Percentiles rank a stretch among this genome's conserved stretches.
Conservation (phyloP, 768 basidiomycete species). For the Tulasnella sp. region DNA sequence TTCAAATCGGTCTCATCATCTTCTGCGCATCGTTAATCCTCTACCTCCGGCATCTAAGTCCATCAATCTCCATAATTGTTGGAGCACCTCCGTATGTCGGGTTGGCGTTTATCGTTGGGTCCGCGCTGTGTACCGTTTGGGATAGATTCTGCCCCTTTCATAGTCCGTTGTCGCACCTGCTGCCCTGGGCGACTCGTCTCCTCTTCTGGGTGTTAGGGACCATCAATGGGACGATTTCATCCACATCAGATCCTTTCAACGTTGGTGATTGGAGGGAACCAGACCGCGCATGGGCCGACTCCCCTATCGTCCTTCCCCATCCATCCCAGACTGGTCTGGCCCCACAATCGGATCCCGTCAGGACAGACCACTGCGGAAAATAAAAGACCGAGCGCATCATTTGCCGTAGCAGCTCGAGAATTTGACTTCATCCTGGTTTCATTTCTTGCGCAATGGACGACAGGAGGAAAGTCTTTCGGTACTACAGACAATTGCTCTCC, state of each 20-base stretch:
- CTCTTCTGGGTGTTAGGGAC: neutral
- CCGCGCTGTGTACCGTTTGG: neutral
- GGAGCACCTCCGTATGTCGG: neutral
- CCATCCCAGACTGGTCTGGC: too few species aligned
- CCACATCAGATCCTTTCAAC: too few species aligned
- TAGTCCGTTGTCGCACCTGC: neutral
- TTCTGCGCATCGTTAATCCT: neutral
- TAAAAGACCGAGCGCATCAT: too few species aligned
- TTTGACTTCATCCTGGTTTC: too few species aligned
- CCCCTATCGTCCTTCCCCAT: too few species aligned
- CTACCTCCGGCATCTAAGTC: neutral
- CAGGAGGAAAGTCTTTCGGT: neutral
- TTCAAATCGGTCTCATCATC: neutral
- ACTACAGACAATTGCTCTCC: neutral
- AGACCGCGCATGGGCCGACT: too few species aligned
- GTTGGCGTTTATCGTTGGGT: neutral
- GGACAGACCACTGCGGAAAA: neutral
- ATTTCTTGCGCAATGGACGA: neutral
- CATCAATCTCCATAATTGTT: neutral
- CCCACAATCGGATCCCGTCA: too few species aligned
- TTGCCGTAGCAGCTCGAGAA: too few species aligned
- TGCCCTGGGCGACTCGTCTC: neutral
- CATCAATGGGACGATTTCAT: too few species aligned
- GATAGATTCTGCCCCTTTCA: neutral
- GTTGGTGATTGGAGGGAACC: too few species aligned